Base-by-base conservation (phyloP, 495 filamentous ascomycete genomes). In the Bathelium albidoporum region DNA sequence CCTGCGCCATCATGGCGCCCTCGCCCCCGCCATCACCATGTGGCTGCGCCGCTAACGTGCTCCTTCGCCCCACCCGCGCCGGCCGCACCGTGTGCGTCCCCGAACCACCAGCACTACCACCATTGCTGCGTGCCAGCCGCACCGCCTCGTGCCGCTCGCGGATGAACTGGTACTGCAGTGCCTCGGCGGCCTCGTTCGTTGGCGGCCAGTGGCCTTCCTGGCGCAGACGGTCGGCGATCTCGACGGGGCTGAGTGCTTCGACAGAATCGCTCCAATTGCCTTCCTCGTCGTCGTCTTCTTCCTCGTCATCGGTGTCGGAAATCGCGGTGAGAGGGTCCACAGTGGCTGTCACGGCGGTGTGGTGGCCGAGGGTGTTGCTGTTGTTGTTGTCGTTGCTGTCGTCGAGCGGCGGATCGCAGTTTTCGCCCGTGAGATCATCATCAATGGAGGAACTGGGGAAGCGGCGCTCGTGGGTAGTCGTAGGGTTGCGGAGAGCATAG, bases 111-210 rank as follows among this genome's bases (percentile, higher is more conserved):
- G n/a, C n/a, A n/a, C n/a, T n/a, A 43, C 66, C 53, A 26, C 31
- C 31, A 9, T 32, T 22, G 26, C 43, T 36, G 11, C 58, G 16
- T n/a, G 28, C 31, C 31, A 34, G 24, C 31, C 59, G 41, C 29
- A 76, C 76, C 36, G 82, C 73, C n/a, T 76, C 68, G 29, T 80
- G 49, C 49, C 49, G 29, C 29, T 55, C 49, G 7, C 49, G 49
- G 16, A 79, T n/a, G 79, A 79, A 60, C 74, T 70, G 68, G 77
- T 78, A 20, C 76, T 60, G 58, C 5, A 36, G 16, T 34, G 58
- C 58, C 26, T 72, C 69, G 22, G 68, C 62, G 31, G 69, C 70
- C 16, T 75, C 70, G 32, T 68, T 66, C n/a, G 61, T 69, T 20
- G 41, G 60, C 12, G 34, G 26, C 36, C 34, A 62, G 5, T 39